Evolutionary conservation across 2,329 filamentous ascomycete species (phyloP).

Genomic region (Diaporthe batatas): DNA sequence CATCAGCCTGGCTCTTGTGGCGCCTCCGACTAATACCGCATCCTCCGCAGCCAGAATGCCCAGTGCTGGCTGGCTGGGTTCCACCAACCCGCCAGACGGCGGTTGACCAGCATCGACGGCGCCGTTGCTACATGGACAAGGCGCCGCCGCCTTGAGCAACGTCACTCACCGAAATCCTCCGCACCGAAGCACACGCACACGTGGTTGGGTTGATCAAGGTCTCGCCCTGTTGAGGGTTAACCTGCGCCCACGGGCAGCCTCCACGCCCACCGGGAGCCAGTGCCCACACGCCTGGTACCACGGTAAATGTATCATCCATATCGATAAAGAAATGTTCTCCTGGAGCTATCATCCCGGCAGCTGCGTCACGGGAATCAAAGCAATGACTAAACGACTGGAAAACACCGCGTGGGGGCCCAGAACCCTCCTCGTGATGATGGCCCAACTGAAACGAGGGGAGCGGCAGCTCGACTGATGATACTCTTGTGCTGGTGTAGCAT

Average conservation of each 20-base stretch:
- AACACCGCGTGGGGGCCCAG: constrained; percentile 29
- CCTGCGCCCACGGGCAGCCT: neutral
- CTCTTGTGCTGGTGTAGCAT: neutral
- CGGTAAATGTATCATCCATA: neutral
- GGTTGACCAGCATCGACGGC: constrained; percentile 25
- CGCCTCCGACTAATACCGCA: constrained; percentile 22
- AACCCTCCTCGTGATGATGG: constrained; percentile 14
- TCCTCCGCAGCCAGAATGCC: neutral
- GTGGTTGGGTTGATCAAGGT: constrained; percentile 33
- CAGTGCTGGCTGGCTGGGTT: constrained; percentile 8
- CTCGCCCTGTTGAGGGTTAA: constrained; percentile 11
- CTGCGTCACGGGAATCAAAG: constrained; percentile 34
- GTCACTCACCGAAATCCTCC: constrained; percentile 32
- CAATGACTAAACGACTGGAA: constrained; percentile 34
- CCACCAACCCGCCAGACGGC: constrained; percentile 22
- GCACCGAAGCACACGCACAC: constrained; percentile 25
- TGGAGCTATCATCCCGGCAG: constrained; percentile 30
- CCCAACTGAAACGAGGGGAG: constrained; percentile 29
- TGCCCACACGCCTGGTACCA: neutral
- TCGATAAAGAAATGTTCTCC: constrained; percentile 4
- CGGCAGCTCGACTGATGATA: constrained; percentile 19
- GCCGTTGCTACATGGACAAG: constrained; percentile 25
- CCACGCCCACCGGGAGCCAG: constrained; percentile 10
- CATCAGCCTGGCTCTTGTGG: constrained; percentile 16
- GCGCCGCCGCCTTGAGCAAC: constrained; percentile 20